Conservation (phyloP, 2,329 filamentous ascomycete species). For the Rhynchosporium graminicola region DNA sequence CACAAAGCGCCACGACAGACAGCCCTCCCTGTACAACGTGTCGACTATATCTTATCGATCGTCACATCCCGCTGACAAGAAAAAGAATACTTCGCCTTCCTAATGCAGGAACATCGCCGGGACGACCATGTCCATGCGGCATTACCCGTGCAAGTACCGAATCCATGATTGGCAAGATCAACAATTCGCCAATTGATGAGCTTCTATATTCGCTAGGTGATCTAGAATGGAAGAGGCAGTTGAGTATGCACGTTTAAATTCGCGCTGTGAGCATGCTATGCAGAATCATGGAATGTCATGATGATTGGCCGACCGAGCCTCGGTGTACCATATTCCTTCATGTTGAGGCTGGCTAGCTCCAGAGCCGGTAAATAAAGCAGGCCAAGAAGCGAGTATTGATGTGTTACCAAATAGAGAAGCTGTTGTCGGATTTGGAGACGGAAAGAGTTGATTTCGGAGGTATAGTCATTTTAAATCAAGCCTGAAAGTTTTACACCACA, state of each 20-base stretch:
- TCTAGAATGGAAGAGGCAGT: background rate
- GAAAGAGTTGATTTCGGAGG: background rate
- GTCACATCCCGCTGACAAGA: background rate
- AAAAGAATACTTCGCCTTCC: background rate
- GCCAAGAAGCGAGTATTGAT: background rate
- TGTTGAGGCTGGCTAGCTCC: background rate
- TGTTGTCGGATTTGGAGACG: slow-evolving; percentile 1
- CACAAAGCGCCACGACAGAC: background rate
- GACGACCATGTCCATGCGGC: background rate
- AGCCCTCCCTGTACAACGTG: background rate
- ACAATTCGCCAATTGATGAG: background rate
- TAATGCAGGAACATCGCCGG: slow-evolving; percentile 9
- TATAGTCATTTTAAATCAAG: background rate
- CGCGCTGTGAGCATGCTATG: background rate
- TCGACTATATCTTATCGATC: no score
- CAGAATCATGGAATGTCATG: no score
- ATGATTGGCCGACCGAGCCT: background rate
- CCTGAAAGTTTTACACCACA: background rate
- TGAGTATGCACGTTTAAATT: background rate
- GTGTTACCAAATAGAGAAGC: background rate
- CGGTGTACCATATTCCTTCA: background rate
- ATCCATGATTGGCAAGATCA: background rate
- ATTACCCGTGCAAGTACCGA: slow-evolving; percentile 2
- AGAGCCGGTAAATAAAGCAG: background rate
- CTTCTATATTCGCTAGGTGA: background rate